A percentile compares a stretch with the other conserved stretches of the same genome.
Evolutionary conservation across 257 asterid species (phyloP).

Genomic region (Anisodus tanguticus): DNA sequence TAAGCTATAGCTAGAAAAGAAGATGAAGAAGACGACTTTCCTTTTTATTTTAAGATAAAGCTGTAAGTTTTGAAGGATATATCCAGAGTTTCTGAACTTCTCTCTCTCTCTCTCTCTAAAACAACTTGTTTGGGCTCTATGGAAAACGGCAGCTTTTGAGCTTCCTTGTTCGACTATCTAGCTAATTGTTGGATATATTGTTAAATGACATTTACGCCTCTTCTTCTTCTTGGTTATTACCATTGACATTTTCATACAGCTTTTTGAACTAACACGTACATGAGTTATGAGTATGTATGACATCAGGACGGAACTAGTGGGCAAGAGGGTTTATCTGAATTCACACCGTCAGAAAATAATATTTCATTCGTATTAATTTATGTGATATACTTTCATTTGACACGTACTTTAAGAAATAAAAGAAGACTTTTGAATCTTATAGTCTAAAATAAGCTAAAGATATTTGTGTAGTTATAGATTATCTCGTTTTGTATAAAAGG

Average conservation of each 20-base stretch:
- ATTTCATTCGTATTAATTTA: too few species aligned
- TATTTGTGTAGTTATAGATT: too few species aligned
- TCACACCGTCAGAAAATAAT: too few species aligned
- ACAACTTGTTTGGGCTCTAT: background rate
- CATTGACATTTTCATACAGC: conserved; percentile 1
- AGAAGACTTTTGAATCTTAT: too few species aligned
- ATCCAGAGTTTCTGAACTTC: background rate
- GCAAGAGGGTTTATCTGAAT: too few species aligned
- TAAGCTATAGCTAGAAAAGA: background rate
- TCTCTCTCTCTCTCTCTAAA: background rate
- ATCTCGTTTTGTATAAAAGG: too few species aligned
- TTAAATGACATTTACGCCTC: background rate
- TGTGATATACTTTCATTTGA: too few species aligned
- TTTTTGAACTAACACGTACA: background rate
- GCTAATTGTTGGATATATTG: background rate
- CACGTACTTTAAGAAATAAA: too few species aligned
- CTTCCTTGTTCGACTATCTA: background rate
- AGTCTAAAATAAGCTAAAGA: too few species aligned
- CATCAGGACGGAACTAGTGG: too few species aligned
- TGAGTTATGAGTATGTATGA: too few species aligned
- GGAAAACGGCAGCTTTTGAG: background rate
- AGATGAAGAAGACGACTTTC: background rate
- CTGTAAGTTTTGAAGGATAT: background rate
- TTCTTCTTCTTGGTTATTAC: background rate
- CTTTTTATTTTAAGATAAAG: background rate